Base-by-base conservation (phyloP, 129 eudicot species). In the Ambrosia trifida region DNA sequence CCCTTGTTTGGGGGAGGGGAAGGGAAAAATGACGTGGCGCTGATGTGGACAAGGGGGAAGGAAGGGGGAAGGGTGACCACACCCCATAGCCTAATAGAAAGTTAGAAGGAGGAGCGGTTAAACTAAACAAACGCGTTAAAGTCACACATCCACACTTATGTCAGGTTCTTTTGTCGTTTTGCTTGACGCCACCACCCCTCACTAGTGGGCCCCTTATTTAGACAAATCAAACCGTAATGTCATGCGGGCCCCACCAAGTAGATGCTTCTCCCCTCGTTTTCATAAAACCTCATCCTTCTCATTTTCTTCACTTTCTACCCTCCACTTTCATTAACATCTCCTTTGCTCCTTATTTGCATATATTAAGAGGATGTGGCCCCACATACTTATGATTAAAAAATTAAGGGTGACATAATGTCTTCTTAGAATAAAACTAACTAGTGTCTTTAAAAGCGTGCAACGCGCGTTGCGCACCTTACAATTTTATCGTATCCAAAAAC, bases 101-200 rank as follows among this genome's bases (percentile, higher is more conserved):
- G n/a, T n/a, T n/a, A n/a, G n/a, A n/a, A n/a, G 44, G 44, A 40
- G 44, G 44, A 40, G 44, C 44, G 44, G 32, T 54, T 54, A n/a
- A n/a, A n/a, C n/a, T 8, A 54, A 19, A 19, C 14, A 54, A 54
- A 54, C 61, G 61, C 18, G 66, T 64, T 75, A 28, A 75, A 72
- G 79, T 67, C 74, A 11, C 33, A 38, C 56, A 53, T 58, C 46
- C 80, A 54, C 35, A 33, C 67, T 57, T 44, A 67, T 35, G 74
- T 57, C 31, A 32, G 54, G 44, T 44, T 66, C 67, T 76, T 66
- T 76, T 56, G 80, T 76, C 56, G 75, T 50, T 77, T 77, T 77
- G 58, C 16, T 5, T 16, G 50, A 56, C 24, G 24, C 38, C 68
- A 63, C 68, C 50, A 33, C 70, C 19, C 70, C 24, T 61, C 63